Evolutionary conservation across 345 rosid species (phyloP).

Genomic region (Combretum micranthum): DNA sequence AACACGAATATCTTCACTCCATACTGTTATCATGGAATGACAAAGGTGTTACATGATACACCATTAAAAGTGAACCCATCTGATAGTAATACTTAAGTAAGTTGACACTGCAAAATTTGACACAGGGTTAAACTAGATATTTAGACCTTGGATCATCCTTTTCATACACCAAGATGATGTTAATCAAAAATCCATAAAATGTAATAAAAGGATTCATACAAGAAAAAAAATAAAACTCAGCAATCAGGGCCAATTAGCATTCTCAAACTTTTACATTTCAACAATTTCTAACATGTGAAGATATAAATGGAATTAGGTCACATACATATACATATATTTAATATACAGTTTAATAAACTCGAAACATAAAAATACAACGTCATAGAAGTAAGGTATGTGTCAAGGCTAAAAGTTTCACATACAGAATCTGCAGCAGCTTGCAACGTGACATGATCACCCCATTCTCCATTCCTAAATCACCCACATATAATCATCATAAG

Average conservation of each 20-base stretch:
- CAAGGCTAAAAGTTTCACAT: slow-evolving; percentile 2
- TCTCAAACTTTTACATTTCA: too few relatives aligned
- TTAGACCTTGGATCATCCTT: too few relatives aligned
- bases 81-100: not conserved
- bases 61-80: too few relatives aligned
- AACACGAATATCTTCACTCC: slow-evolving; percentile 83
- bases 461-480: slow-evolving; percentile 41
- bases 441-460: slow-evolving; percentile 72
- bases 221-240: not conserved
- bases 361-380: too few relatives aligned
- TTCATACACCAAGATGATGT: too few relatives aligned
- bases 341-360: too few relatives aligned
- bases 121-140: too few relatives aligned
- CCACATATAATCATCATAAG: not conserved
- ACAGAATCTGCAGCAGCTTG: slow-evolving; percentile 73
- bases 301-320: too few relatives aligned
- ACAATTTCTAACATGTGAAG: too few relatives aligned
- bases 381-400: not conserved
- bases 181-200: too few relatives aligned
- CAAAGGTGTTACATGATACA: not conserved
- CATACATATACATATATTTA: too few relatives aligned
- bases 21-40: slow-evolving; percentile 39
- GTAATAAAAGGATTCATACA: not conserved
- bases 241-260: not conserved
- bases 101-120: too few relatives aligned